phyloP scores from a whole-genome alignment of 352 stramenopile genomes.

The Globisporangium camurandrum region DNA sequence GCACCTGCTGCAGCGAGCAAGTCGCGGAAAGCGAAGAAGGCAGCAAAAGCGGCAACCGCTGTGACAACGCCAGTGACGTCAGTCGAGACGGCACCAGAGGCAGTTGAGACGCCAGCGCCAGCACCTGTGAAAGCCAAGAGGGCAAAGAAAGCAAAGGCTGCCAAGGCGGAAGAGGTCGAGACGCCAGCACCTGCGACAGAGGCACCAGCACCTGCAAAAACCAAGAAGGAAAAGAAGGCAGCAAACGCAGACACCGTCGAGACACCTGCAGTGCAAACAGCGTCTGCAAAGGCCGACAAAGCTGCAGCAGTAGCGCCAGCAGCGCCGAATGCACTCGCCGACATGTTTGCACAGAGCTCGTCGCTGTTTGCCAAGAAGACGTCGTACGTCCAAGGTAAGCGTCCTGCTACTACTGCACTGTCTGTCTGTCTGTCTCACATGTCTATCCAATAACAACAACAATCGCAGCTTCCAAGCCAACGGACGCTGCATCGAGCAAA shows the following conservation, averaged over 20 bases:
- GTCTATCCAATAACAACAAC: too few species aligned
- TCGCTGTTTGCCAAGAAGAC: slow-evolving; percentile 59
- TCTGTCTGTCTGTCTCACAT: neutral
- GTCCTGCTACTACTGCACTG: neutral
- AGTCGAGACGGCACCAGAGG: neutral
- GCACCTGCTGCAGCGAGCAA: neutral
- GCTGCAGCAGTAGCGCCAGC: neutral
- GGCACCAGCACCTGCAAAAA: slow-evolving; percentile 15
- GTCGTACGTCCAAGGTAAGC: slow-evolving; percentile 27
- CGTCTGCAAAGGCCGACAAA: neutral
- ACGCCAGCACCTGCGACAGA: neutral
- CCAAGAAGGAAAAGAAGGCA: slow-evolving; percentile 11
- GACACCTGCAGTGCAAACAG: neutral
- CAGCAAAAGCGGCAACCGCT: neutral
- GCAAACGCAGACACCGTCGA: slow-evolving; percentile 1
- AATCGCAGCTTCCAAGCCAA: too few species aligned
- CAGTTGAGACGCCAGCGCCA: too few species aligned
- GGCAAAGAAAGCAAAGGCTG: neutral
- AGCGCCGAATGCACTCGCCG: slow-evolving; percentile 20
- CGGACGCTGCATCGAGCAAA: slow-evolving; percentile 8
- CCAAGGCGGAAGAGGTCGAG: neutral
- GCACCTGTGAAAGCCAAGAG: too few species aligned
- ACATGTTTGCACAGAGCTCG: slow-evolving; percentile 54
- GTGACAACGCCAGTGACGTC: neutral
- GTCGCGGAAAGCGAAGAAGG: neutral